phyloP scores from a whole-genome alignment of 2,329 filamentous ascomycete species.

The Pleoardoris graminearum region DNA sequence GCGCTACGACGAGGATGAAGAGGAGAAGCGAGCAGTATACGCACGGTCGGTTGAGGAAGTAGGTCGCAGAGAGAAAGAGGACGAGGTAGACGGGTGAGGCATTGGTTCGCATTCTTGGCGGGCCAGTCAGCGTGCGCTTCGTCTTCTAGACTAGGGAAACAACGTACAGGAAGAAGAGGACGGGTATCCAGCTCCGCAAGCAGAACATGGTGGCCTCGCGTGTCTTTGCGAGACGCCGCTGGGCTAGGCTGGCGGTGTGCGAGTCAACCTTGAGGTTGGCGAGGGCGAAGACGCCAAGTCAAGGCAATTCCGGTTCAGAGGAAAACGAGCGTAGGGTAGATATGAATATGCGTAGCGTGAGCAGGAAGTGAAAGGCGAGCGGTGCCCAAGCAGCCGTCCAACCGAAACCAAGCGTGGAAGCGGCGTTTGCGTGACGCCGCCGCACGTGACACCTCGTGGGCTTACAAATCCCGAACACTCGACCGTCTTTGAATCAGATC shows the following conservation, averaged over 20 bases:
- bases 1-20: constrained; percentile 90
- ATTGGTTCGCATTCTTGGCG: constrained; percentile 46
- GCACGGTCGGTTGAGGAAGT: constrained; percentile 94
- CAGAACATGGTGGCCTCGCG: constrained; percentile 61
- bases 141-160: background rate
- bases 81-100: constrained; percentile 55
- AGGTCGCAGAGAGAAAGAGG: constrained; percentile 77
- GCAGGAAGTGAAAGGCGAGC: background rate
- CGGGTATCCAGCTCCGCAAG: constrained; percentile 61
- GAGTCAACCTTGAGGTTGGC: background rate
- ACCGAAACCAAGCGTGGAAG: background rate
- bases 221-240: constrained; percentile 4
- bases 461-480: background rate
- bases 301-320: background rate
- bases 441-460: background rate
- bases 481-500: background rate
- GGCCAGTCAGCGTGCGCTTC: constrained; percentile 12
- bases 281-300: background rate
- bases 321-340: background rate
- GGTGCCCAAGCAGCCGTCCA: constrained; percentile 3
- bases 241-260: background rate
- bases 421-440: constrained; percentile 1
- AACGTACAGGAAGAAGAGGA: constrained; percentile 57
- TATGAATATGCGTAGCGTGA: background rate
- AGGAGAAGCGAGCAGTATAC: constrained; percentile 97